A percentile compares a stretch with the other conserved stretches of the same genome.
phyloP scores from a whole-genome alignment of 352 stramenopile species.

The Phytophthora kernoviae region DNA sequence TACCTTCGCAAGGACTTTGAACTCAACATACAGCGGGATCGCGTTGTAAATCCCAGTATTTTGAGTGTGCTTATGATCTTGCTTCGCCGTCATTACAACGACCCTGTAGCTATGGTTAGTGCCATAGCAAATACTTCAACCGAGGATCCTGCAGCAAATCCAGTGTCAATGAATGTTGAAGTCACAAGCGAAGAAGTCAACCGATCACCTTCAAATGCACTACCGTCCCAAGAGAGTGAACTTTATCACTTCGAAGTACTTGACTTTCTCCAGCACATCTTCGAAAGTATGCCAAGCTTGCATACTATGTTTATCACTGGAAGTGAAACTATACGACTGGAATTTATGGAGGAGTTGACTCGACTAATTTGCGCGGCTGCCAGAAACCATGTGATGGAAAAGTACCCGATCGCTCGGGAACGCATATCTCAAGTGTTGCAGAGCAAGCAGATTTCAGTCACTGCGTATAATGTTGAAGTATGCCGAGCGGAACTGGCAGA shows the following conservation, averaged over 20 bases:
- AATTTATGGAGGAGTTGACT: constrained; percentile 64
- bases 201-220: neutral
- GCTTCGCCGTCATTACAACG: constrained; percentile 63
- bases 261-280: constrained; percentile 61
- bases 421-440: constrained; percentile 44
- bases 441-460: constrained; percentile 48
- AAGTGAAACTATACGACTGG: constrained; percentile 54
- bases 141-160: constrained; percentile 4
- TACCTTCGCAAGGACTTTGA: constrained; percentile 74
- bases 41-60: constrained; percentile 56
- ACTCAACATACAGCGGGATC: constrained; percentile 63
- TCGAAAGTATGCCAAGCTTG: constrained; percentile 51
- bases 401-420: constrained; percentile 45
- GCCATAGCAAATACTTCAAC: constrained; percentile 1
- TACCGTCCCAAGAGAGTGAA: neutral
- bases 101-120: constrained; percentile 42
- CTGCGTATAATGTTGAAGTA: constrained; percentile 38
- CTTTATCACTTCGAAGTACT: constrained; percentile 54
- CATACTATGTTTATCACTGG: constrained; percentile 31
- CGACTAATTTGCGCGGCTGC: constrained; percentile 52
- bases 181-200: neutral
- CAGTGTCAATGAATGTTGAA: neutral
- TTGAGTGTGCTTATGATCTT: constrained; percentile 56
- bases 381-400: constrained; percentile 41
- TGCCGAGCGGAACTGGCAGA: constrained; percentile 49